A percentile compares a stretch with the other conserved stretches of the same genome.
Conservation (phyloP, 2,329 filamentous ascomycete genomes). For the Talaromyces sp. region DNA sequence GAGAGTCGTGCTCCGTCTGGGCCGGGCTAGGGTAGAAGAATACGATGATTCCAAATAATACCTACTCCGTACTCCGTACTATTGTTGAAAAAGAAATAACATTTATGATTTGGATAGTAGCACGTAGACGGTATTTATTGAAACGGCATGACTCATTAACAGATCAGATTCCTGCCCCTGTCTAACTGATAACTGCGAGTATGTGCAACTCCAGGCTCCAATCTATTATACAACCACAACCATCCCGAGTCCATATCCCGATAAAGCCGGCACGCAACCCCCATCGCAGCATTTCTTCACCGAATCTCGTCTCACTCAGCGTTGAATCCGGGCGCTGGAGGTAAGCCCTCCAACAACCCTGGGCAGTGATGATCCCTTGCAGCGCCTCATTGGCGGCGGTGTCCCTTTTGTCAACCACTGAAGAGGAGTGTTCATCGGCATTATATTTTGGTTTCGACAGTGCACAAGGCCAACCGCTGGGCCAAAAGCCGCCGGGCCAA, state of each 20-base stretch:
- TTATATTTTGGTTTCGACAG: neutral
- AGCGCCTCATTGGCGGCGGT: neutral
- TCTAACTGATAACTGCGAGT: neutral
- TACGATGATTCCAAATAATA: neutral
- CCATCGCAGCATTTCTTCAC: neutral
- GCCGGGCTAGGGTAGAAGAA: neutral
- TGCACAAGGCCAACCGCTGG: neutral
- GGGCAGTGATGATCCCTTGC: neutral
- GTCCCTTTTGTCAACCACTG: neutral
- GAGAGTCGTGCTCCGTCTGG: neutral
- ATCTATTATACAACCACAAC: neutral
- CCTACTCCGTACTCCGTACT: neutral
- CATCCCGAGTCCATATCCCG: too few relatives aligned
- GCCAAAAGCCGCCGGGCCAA: neutral
- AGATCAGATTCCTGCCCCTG: neutral
- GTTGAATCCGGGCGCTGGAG: neutral
- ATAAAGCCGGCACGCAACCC: neutral
- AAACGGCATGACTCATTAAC: neutral
- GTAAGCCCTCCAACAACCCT: neutral
- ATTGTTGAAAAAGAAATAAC: neutral
- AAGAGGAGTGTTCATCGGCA: neutral
- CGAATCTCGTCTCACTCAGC: neutral
- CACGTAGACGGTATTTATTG: neutral
- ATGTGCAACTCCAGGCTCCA: neutral
- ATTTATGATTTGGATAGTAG: neutral